Evolutionary conservation across 2,329 filamentous ascomycete genomes (phyloP).

Genomic region (Microsporum ferrugineum): DNA sequence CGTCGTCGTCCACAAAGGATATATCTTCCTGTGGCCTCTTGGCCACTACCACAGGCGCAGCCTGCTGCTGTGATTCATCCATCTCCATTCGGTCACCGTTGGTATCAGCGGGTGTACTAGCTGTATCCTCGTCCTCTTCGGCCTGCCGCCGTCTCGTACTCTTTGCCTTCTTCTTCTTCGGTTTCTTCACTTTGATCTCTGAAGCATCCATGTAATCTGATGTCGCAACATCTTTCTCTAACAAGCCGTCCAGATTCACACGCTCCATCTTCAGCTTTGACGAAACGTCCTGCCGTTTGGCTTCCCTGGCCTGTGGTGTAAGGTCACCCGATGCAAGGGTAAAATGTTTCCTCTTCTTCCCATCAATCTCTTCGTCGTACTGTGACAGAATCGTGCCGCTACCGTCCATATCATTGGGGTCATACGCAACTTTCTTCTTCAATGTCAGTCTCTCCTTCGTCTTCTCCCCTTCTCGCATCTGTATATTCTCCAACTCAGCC

Average conservation of each 20-base stretch:
- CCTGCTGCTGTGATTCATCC: slow-evolving; percentile 43
- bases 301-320: slow-evolving; percentile 52
- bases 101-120: slow-evolving; percentile 15
- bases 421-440: slow-evolving; percentile 86
- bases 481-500: slow-evolving; percentile 58
- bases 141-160: slow-evolving; percentile 56
- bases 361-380: slow-evolving; percentile 90
- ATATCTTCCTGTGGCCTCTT: slow-evolving; percentile 57
- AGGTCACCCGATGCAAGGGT: slow-evolving; percentile 71
- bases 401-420: slow-evolving; percentile 62
- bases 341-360: slow-evolving; percentile 80
- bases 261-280: slow-evolving; percentile 54
- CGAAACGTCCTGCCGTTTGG: slow-evolving; percentile 42
- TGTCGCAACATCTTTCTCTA: slow-evolving; percentile 51
- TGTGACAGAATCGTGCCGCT: slow-evolving; percentile 65
- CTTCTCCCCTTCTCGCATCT: slow-evolving; percentile 33
- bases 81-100: slow-evolving; percentile 60
- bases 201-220: slow-evolving; percentile 85
- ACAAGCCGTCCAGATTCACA: slow-evolving; percentile 57
- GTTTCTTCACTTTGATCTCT: slow-evolving; percentile 86
- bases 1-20: slow-evolving; percentile 78
- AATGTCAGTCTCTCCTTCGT: slow-evolving; percentile 59
- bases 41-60: slow-evolving; percentile 34
- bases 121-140: slow-evolving; percentile 45
- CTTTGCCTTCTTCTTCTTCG: slow-evolving; percentile 75